Percentiles rank a stretch among this genome's conserved stretches.
Conservation (phyloP, 352 stramenopile genomes). For the Phytophthora pinifolia region DNA sequence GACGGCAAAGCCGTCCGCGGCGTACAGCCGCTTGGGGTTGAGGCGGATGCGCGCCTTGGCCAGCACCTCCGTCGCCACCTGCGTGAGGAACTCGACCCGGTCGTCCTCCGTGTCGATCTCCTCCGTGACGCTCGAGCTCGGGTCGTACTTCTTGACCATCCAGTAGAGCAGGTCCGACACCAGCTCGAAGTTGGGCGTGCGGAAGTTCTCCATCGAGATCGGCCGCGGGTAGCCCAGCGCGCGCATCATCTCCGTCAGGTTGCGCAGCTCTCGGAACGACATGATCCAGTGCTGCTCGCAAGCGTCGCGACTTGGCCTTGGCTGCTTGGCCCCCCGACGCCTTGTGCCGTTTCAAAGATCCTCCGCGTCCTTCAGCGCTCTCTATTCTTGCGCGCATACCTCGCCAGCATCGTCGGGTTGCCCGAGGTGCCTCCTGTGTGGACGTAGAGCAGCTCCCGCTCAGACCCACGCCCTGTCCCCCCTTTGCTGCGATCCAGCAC, state of each 20-base stretch:
- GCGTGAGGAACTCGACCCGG: slow-evolving; percentile 93
- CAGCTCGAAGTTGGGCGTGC: slow-evolving; percentile 96
- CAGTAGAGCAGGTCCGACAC: slow-evolving; percentile 96
- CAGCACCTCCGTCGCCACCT: slow-evolving; percentile 78
- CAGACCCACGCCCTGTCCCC: too few species aligned
- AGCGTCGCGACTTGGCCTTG: too few species aligned
- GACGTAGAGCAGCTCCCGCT: slow-evolving; percentile 73
- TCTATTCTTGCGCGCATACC: slow-evolving; percentile 46
- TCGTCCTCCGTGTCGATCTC: slow-evolving; percentile 96
- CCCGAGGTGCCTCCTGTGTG: slow-evolving; percentile 78
- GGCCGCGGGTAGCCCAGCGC: slow-evolving; percentile 92
- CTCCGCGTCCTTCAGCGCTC: neutral
- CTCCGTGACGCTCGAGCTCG: slow-evolving; percentile 84
- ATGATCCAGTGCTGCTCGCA: slow-evolving; percentile 30
- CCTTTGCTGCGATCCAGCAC: slow-evolving; percentile 24
- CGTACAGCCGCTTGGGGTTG: slow-evolving; percentile 96
- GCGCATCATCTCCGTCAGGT: slow-evolving; percentile 96
- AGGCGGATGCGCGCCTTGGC: slow-evolving; percentile 92
- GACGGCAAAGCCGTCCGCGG: slow-evolving; percentile 92
- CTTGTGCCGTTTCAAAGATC: slow-evolving; percentile 21
- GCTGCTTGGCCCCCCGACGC: too few species aligned
- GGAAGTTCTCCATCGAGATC: slow-evolving; percentile 94
- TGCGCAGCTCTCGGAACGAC: slow-evolving; percentile 87
- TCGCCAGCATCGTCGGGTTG: slow-evolving; percentile 71
- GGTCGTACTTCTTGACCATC: slow-evolving; percentile 95